Conservation (phyloP, 2,329 filamentous ascomycete species). For the Paecilomyces dactylethromorphus region DNA sequence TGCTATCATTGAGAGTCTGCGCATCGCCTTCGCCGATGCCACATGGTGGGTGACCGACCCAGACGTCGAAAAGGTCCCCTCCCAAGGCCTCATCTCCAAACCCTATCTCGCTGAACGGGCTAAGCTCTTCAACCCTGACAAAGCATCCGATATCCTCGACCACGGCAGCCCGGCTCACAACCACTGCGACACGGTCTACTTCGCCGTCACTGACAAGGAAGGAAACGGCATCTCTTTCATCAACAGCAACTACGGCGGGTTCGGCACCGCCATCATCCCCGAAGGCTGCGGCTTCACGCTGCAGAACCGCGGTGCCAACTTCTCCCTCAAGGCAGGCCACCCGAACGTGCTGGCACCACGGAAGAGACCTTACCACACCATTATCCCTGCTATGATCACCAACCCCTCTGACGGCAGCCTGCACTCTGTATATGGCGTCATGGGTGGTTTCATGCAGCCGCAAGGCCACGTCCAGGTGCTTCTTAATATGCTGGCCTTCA, state of each 20-base stretch:
- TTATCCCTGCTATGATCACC: conserved; percentile 88
- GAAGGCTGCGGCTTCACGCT: conserved; percentile 83
- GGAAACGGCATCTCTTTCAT: conserved; percentile 96
- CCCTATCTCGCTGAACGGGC: conserved; percentile 67
- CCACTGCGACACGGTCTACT: conserved; percentile 91
- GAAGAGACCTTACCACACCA: conserved; percentile 94
- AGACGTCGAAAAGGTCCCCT: conserved; percentile 62
- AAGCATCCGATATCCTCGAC: conserved; percentile 47
- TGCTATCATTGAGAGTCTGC: conserved; percentile 77
- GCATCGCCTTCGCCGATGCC: conserved; percentile 84
- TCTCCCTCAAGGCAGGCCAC: conserved; percentile 62
- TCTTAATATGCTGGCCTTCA: conserved; percentile 79
- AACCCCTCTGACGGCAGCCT: conserved; percentile 66
- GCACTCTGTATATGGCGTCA: conserved; percentile 86
- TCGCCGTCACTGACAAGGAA: conserved; percentile 69
- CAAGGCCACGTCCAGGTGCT: conserved; percentile 93
- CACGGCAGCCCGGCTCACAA: conserved; percentile 80
- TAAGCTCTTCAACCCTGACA: conserved; percentile 53
- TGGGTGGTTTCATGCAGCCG: conserved; percentile 98
- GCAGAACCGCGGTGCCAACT: conserved; percentile 88
- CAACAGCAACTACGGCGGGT: conserved; percentile 84
- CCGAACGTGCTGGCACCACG: conserved; percentile 73
- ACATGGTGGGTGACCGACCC: conserved; percentile 89
- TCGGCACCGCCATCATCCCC: conserved; percentile 83
- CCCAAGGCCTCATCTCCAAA: conserved; percentile 61